Percentiles rank a stretch among this genome's conserved stretches.
Evolutionary conservation across 306 rosid species (phyloP).

Genomic region (Ceratonia siliqua): DNA sequence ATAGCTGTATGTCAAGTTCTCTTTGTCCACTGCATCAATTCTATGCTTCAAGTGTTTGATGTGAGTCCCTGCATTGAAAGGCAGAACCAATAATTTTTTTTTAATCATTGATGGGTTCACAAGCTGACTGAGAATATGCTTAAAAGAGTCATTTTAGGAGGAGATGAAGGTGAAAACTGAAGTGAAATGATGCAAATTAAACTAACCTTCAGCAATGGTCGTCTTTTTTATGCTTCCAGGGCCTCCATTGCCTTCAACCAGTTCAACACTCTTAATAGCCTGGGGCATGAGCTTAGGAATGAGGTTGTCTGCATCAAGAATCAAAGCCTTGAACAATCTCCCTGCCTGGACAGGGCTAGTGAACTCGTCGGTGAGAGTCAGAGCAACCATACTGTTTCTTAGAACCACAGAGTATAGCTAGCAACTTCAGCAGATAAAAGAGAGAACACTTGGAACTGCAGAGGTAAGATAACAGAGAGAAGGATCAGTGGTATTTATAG

Average conservation of each 20-base stretch:
- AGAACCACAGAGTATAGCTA: background rate
- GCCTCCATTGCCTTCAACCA: conserved; percentile 67
- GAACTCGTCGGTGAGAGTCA: conserved; percentile 33
- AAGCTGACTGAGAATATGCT: background rate
- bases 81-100: background rate
- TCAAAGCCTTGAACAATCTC: conserved; percentile 64
- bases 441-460: conserved; percentile 8
- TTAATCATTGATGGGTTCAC: background rate
- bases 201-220: conserved; percentile 51
- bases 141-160: background rate
- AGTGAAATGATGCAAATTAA: conserved; percentile 17
- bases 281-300: conserved; percentile 59
- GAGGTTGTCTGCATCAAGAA: conserved; percentile 60
- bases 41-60: conserved; percentile 41
- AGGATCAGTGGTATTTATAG: conserved; percentile 29
- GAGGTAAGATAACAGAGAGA: conserved; percentile 3
- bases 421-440: background rate
- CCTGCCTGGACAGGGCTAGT: conserved; percentile 43
- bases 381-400: conserved; percentile 26
- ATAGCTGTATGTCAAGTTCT: conserved; percentile 35
- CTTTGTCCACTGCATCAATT: conserved; percentile 44
- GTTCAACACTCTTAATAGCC: conserved; percentile 44
- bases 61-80: conserved; percentile 30
- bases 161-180: background rate
- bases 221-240: conserved; percentile 67